Percentiles rank a stretch among this genome's conserved stretches.
Evolutionary conservation across 306 rosid genomes (phyloP).

Genomic region (Fragaria vesca): DNA sequence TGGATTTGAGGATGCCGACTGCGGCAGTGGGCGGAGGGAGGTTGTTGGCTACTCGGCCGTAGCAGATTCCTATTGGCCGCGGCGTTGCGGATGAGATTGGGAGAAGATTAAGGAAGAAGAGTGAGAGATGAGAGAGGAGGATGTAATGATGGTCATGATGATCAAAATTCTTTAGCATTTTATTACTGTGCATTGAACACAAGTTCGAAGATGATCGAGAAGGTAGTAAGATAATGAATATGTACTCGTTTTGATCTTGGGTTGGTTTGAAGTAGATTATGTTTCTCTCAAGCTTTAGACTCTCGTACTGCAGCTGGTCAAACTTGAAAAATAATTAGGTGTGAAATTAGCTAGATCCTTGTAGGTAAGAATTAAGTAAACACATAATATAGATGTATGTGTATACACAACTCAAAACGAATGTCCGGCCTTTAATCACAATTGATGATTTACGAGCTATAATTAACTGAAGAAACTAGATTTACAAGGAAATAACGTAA

Average conservation of each 20-base stretch:
- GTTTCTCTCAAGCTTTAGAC: no score
- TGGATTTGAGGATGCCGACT: conserved; percentile 19
- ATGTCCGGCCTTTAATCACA: background rate
- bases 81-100: background rate
- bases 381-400: background rate
- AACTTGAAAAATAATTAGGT: background rate
- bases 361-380: background rate
- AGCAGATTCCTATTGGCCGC: conserved; percentile 30
- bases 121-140: background rate
- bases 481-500: no score
- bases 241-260: conserved; percentile 15
- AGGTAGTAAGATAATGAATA: background rate
- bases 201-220: background rate
- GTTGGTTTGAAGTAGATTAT: conserved; percentile 14
- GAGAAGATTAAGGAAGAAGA: background rate
- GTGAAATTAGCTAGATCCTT: background rate
- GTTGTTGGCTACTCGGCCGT: conserved; percentile 29
- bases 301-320: background rate
- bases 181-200: background rate
- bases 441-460: no score
- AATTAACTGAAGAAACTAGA: background rate
- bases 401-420: background rate
- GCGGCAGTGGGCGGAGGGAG: conserved; percentile 16
- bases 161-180: conserved; percentile 3
- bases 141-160: background rate